Conservation (phyloP, 257 asterid genomes). For the Euphrasia confusa region DNA sequence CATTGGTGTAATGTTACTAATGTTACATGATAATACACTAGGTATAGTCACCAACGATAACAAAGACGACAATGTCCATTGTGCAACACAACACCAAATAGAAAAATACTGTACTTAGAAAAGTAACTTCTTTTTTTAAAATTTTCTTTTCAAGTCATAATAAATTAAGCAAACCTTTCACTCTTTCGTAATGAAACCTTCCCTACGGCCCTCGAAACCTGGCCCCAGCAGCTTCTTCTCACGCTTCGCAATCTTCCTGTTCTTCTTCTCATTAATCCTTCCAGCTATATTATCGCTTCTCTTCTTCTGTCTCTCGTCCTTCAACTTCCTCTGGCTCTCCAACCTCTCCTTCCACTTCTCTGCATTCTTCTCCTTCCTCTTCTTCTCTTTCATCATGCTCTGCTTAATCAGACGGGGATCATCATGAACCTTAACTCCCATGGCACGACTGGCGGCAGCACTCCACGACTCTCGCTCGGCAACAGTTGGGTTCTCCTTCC, state of each 20-base stretch:
- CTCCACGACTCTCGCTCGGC: slow-evolving; percentile 79
- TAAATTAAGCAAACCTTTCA: slow-evolving; percentile 28
- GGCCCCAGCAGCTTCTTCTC: slow-evolving; percentile 98
- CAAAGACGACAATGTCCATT: not conserved
- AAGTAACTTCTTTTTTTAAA: not conserved
- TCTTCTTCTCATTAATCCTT: slow-evolving; percentile 67
- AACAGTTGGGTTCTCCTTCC: slow-evolving; percentile 48
- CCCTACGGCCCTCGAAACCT: slow-evolving; percentile 85
- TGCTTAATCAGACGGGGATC: slow-evolving; percentile 60
- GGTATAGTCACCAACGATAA: slow-evolving; percentile 11
- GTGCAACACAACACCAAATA: not conserved
- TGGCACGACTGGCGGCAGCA: slow-evolving; percentile 65
- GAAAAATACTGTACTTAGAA: slow-evolving; percentile 14
- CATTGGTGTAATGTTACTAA: slow-evolving; percentile 3
- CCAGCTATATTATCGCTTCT: slow-evolving; percentile 70
- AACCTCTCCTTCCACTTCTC: slow-evolving; percentile 87
- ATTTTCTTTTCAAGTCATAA: slow-evolving; percentile 1
- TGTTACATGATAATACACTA: not conserved
- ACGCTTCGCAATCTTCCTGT: slow-evolving; percentile 72
- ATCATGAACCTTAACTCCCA: slow-evolving; percentile 88
- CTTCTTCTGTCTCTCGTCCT: slow-evolving; percentile 65
- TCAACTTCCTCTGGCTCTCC: slow-evolving; percentile 50
- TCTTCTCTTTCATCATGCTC: slow-evolving; percentile 73
- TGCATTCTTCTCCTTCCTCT: slow-evolving; percentile 59
- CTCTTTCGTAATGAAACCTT: slow-evolving; percentile 58